Conservation (phyloP, 2,329 filamentous ascomycete genomes). For the Botrytis squamosa region DNA sequence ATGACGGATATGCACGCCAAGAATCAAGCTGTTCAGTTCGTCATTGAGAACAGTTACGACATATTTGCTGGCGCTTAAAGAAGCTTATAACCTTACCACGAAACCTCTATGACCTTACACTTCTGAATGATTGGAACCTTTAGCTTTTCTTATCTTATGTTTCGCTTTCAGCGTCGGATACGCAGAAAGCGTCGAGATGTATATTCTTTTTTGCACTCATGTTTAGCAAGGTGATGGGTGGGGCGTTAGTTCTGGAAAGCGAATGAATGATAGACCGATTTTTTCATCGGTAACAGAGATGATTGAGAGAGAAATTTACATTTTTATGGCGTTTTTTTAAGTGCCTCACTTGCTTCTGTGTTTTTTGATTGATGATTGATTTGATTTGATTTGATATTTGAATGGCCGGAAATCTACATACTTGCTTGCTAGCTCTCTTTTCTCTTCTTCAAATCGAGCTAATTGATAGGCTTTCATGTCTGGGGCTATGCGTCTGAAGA, state of each 20-base stretch:
- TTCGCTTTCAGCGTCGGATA: slow-evolving; percentile 1
- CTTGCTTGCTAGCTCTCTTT: neutral
- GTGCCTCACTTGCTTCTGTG: neutral
- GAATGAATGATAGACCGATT: slow-evolving; percentile 31
- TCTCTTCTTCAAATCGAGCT: neutral
- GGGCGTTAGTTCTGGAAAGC: slow-evolving; percentile 17
- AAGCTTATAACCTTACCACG: neutral
- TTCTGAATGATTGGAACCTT: slow-evolving; percentile 21
- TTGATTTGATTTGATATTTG: slow-evolving; percentile 7
- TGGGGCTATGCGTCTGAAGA: neutral
- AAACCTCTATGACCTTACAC: slow-evolving; percentile 2
- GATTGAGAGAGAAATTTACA: slow-evolving; percentile 4
- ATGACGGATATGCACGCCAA: slow-evolving; percentile 96
- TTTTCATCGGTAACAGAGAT: slow-evolving; percentile 14
- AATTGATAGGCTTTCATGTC: neutral
- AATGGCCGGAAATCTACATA: neutral
- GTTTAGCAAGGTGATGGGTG: slow-evolving; percentile 13
- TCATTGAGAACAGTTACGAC: slow-evolving; percentile 83
- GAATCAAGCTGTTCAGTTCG: slow-evolving; percentile 86
- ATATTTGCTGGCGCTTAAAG: slow-evolving; percentile 58
- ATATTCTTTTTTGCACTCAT: slow-evolving; percentile 19
- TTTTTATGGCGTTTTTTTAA: slow-evolving; percentile 6
- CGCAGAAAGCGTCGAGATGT: slow-evolving; percentile 12
- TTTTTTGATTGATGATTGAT: neutral
- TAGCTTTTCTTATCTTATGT: slow-evolving; percentile 15